Percentiles rank a stretch among this genome's conserved stretches.
Conservation (phyloP, 106 monocot genomes). For the Agapanthus africanus region DNA sequence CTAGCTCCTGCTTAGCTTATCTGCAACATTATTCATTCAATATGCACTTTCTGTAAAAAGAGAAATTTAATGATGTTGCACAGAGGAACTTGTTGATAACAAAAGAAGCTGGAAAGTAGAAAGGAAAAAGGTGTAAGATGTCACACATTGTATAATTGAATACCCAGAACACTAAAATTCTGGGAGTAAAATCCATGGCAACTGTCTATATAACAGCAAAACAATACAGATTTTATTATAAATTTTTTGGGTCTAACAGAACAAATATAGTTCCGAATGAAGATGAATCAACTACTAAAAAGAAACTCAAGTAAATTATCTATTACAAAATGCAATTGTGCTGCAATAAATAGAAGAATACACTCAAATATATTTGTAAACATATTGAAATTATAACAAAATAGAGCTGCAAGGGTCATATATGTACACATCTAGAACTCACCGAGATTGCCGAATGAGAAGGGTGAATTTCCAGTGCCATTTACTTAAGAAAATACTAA, state of each 20-base stretch:
- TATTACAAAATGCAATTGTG: too few relatives aligned
- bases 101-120: too few relatives aligned
- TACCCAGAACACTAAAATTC: background rate
- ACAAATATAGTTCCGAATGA: too few relatives aligned
- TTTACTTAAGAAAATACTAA: background rate
- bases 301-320: too few relatives aligned
- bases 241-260: too few relatives aligned
- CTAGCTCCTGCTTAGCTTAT: background rate
- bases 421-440: background rate
- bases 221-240: too few relatives aligned
- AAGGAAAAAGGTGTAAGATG: background rate
- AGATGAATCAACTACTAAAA: too few relatives aligned
- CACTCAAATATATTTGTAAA: background rate
- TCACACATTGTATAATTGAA: background rate
- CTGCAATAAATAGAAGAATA: background rate
- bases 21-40: background rate
- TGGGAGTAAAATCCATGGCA: background rate
- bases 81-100: background rate
- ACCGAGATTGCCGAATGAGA: background rate
- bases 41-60: background rate
- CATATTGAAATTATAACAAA: background rate
- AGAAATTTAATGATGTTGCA: background rate
- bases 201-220: too few relatives aligned
- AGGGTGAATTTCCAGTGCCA: slow-evolving; percentile 1
- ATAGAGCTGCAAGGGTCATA: background rate